These are phyloP conservation scores for Sphaceloma murrayae DNA, from an alignment of 2,329 filamentous ascomycete genomes.

Conservation along the genomic window DNA sequence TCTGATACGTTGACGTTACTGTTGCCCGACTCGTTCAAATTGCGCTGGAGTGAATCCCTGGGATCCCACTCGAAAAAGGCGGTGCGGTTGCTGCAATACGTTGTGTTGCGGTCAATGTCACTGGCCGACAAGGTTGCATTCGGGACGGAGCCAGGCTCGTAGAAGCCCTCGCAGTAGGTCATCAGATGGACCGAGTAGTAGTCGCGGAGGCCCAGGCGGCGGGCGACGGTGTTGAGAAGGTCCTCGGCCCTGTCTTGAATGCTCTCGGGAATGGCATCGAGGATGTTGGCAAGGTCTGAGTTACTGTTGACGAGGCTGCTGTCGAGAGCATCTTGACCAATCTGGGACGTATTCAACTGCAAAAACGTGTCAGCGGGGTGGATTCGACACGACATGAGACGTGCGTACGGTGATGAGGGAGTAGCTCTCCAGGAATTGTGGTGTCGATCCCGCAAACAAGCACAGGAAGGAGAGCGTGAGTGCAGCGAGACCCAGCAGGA, in stretches of 20 bases:
- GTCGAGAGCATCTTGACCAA: slow-evolving; percentile 36
- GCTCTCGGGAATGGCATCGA: slow-evolving; percentile 6
- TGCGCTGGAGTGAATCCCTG: slow-evolving; percentile 38
- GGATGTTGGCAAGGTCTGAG: slow-evolving; percentile 20
- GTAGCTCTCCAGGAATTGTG: slow-evolving; percentile 47
- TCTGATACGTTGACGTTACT: slow-evolving; percentile 42
- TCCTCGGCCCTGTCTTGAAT: slow-evolving; percentile 4
- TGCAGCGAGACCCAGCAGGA: slow-evolving; percentile 43
- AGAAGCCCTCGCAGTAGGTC: slow-evolving; percentile 48
- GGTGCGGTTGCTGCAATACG: slow-evolving; percentile 44
- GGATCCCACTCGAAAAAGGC: slow-evolving; percentile 51
- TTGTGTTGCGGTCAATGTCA: slow-evolving; percentile 43
- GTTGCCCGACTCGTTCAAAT: slow-evolving; percentile 36
- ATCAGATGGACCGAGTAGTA: slow-evolving; percentile 54
- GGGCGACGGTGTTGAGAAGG: slow-evolving; percentile 36
- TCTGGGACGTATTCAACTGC: slow-evolving; percentile 48
- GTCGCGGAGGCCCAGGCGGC: slow-evolving; percentile 46
- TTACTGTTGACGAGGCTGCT: slow-evolving; percentile 23
- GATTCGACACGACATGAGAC: not conserved
- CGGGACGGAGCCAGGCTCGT: slow-evolving; percentile 34
- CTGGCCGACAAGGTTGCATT: slow-evolving; percentile 34
- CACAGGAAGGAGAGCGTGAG: slow-evolving; percentile 51
- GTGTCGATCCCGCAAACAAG: slow-evolving; percentile 51
- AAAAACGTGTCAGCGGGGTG: not conserved
- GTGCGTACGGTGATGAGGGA: slow-evolving; percentile 45